phyloP scores from a whole-genome alignment of 2,329 filamentous ascomycete species.

The Berkeleyomyces rouxiae region DNA sequence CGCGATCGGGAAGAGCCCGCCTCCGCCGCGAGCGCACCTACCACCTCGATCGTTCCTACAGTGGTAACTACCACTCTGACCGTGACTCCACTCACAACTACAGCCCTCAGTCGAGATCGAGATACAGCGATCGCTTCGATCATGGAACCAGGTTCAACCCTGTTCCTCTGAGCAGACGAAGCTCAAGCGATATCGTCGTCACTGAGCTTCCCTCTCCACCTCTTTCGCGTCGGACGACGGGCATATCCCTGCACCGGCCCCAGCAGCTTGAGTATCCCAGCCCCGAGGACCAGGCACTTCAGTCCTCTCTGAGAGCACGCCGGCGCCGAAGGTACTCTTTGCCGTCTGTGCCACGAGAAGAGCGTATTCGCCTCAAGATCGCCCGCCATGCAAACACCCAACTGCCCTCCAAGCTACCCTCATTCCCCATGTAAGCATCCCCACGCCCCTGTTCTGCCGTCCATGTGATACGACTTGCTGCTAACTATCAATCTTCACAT shows the following conservation, averaged over 20 bases:
- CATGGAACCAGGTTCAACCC: neutral
- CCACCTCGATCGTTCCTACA: neutral
- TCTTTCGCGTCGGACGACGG: conserved; percentile 18
- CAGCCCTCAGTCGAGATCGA: neutral
- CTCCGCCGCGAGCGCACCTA: neutral
- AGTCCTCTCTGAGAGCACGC: neutral
- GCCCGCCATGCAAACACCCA: conserved; percentile 64
- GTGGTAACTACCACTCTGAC: neutral
- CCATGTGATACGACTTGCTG: too few species aligned
- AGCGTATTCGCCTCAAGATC: conserved; percentile 47
- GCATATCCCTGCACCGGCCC: neutral
- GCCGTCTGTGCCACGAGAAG: neutral
- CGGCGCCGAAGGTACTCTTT: neutral
- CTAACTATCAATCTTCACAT: neutral
- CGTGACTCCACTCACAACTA: neutral
- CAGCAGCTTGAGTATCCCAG: neutral
- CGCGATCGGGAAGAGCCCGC: neutral
- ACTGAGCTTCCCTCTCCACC: neutral
- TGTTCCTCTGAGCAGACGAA: neutral
- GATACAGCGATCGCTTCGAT: neutral
- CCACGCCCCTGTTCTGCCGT: neutral
- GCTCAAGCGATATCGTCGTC: conserved; percentile 1
- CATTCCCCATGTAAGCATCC: conserved; percentile 44
- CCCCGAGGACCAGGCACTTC: neutral
- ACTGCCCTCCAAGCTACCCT: conserved; percentile 49